Evolutionary conservation across 306 rosid species (phyloP).

Genomic region (Quercus agrifolia): DNA sequence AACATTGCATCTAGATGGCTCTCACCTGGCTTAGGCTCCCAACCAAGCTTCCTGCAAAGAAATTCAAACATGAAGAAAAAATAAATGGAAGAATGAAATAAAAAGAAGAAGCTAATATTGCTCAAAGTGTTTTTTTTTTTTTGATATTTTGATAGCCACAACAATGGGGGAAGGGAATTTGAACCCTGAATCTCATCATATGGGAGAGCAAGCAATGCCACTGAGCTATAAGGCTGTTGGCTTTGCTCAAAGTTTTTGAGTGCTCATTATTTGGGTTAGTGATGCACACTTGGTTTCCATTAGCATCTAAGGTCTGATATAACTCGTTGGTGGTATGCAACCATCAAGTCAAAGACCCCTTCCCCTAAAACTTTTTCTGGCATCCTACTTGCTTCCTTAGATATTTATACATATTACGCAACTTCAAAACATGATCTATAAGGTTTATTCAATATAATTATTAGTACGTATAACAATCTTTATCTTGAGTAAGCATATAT

Average conservation of each 20-base stretch:
- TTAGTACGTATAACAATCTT: not conserved
- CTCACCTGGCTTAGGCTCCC: conserved; percentile 74
- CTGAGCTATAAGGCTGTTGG: too few relatives aligned
- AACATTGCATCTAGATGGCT: conserved; percentile 78
- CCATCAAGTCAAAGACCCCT: not conserved
- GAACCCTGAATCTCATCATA: too few relatives aligned
- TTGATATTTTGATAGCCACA: too few relatives aligned
- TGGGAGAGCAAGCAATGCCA: too few relatives aligned
- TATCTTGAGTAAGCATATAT: not conserved
- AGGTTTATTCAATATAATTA: not conserved
- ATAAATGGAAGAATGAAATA: not conserved
- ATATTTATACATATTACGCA: not conserved
- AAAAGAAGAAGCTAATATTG: not conserved
- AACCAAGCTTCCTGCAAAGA: conserved; percentile 82
- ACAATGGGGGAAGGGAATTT: too few relatives aligned
- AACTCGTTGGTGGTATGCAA: not conserved
- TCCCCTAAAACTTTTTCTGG: not conserved
- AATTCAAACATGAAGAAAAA: not conserved
- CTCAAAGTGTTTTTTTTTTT: too few relatives aligned
- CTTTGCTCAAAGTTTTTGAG: not conserved
- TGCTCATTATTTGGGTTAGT: not conserved
- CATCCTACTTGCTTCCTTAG: not conserved
- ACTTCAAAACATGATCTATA: not conserved
- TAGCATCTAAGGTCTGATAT: not conserved
- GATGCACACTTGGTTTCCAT: not conserved